These are phyloP conservation scores for Blastocystis sp. DNA, from an alignment of 352 stramenopile genomes.

Conservation along the genomic window DNA sequence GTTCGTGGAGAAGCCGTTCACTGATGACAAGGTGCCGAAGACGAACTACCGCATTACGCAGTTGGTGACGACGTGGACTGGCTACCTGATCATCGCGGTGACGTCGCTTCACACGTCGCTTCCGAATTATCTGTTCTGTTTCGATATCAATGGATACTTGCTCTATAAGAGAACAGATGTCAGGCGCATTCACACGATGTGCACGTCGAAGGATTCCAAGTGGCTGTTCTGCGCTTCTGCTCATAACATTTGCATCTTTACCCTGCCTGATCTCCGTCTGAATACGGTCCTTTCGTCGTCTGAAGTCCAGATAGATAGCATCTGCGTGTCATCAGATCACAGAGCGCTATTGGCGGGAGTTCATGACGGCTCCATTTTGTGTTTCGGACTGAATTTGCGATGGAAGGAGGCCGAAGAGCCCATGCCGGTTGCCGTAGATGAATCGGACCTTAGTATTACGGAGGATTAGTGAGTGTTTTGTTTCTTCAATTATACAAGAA, in stretches of 20 bases:
- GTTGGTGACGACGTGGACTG: constrained; percentile 47
- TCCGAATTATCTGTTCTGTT: constrained; percentile 55
- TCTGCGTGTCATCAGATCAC: constrained; percentile 43
- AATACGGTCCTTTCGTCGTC: constrained; percentile 41
- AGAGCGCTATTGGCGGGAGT: constrained; percentile 33
- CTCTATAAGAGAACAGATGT: constrained; percentile 39
- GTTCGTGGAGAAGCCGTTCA: not conserved
- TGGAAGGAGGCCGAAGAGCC: constrained; percentile 45
- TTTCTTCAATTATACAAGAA: not conserved
- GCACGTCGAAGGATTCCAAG: constrained; percentile 25
- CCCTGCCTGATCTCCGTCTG: constrained; percentile 46
- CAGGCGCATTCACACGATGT: constrained; percentile 32
- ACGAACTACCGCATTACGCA: constrained; percentile 49
- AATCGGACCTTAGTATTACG: not conserved
- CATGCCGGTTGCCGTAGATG: constrained; percentile 21
- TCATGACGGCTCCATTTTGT: constrained; percentile 16
- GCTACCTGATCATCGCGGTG: constrained; percentile 41
- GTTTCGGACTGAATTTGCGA: constrained; percentile 44
- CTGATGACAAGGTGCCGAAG: constrained; percentile 21
- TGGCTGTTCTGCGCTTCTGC: constrained; percentile 50
- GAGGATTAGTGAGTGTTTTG: constrained; percentile 45
- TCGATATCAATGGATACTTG: constrained; percentile 46
- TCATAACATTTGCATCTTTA: constrained; percentile 51
- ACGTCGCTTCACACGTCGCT: not conserved
- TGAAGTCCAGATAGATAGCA: constrained; percentile 29